Percentiles rank a stretch among this genome's conserved stretches.
phyloP scores from a whole-genome alignment of 1,139 yeast species.

The Candida sp. region DNA sequence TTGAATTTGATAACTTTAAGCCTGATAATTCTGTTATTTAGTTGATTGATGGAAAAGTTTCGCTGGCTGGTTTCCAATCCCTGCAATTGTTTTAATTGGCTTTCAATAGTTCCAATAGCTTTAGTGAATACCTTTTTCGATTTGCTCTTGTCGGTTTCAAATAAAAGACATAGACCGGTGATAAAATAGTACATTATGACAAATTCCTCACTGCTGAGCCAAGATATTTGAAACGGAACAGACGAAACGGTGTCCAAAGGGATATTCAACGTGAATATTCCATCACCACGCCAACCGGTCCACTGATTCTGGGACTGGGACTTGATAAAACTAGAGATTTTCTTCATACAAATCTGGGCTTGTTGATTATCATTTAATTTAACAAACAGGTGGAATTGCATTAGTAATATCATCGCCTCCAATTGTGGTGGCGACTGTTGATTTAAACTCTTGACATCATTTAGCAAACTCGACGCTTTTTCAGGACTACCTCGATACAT shows the following conservation, averaged over 20 bases:
- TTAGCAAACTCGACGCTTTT: conserved; percentile 11
- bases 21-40: conserved; percentile 17
- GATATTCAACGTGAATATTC: conserved; percentile 15
- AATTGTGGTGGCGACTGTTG: conserved; percentile 22
- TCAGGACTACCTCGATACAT: conserved; percentile 26
- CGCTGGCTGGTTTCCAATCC: conserved; percentile 6
- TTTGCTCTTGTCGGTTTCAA: conserved; percentile 23
- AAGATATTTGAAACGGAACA: conserved; percentile 16
- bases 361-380: conserved; percentile 20
- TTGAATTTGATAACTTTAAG: conserved; percentile 21
- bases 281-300: conserved; percentile 24
- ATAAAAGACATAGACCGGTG: conserved; percentile 34
- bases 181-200: conserved; percentile 35
- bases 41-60: conserved; percentile 13
- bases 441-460: conserved; percentile 11
- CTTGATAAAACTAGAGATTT: conserved; percentile 23
- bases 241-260: conserved; percentile 1
- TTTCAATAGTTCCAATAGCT: conserved; percentile 29
- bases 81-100: conserved; percentile 17
- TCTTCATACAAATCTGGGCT: conserved; percentile 18
- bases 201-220: conserved; percentile 44
- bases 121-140: conserved; percentile 31
- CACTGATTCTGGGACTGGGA: conserved; percentile 16
- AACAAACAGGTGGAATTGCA: conserved; percentile 18
- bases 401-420: conserved; percentile 22